phyloP scores from a whole-genome alignment of 768 basidiomycete genomes.

The Cantharellus cinnabarinus region DNA sequence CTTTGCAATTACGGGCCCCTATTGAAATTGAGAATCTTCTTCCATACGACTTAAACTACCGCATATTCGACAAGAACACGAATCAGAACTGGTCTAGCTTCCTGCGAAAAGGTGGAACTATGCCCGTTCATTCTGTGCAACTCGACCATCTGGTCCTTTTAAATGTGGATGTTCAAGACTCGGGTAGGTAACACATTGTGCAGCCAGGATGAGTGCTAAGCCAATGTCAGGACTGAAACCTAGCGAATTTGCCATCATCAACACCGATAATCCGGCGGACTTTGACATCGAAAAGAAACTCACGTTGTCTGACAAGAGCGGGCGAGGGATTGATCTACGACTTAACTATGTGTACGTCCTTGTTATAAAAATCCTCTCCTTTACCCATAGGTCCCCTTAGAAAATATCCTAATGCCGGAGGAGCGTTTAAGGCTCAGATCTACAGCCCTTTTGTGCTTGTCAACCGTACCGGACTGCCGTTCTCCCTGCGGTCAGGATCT shows the following conservation, averaged over 20 bases:
- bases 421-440: slow-evolving; percentile 90
- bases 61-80: slow-evolving; percentile 91
- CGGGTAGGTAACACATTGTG: slow-evolving; percentile 32
- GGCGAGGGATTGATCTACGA: slow-evolving; percentile 57
- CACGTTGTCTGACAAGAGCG: slow-evolving; percentile 47
- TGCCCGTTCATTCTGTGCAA: slow-evolving; percentile 93
- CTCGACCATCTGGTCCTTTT: slow-evolving; percentile 73
- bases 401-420: slow-evolving; percentile 73
- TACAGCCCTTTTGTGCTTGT: slow-evolving; percentile 76
- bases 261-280: slow-evolving; percentile 77
- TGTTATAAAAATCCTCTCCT: not conserved
- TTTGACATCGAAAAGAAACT: slow-evolving; percentile 62
- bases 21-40: slow-evolving; percentile 89
- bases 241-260: slow-evolving; percentile 95
- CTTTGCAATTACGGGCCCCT: slow-evolving; percentile 73
- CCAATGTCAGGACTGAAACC: slow-evolving; percentile 55
- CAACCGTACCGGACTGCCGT: slow-evolving; percentile 84
- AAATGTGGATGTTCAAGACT: slow-evolving; percentile 75
- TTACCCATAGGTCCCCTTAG: slow-evolving; percentile 16
- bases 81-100: slow-evolving; percentile 91
- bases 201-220: not conserved
- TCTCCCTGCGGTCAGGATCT: slow-evolving; percentile 44
- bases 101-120: slow-evolving; percentile 76
- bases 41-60: slow-evolving; percentile 84
- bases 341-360: slow-evolving; percentile 73